Evolutionary conservation across 805 yeast species (phyloP).

Genomic region (Yamadazyma nakazawae): DNA sequence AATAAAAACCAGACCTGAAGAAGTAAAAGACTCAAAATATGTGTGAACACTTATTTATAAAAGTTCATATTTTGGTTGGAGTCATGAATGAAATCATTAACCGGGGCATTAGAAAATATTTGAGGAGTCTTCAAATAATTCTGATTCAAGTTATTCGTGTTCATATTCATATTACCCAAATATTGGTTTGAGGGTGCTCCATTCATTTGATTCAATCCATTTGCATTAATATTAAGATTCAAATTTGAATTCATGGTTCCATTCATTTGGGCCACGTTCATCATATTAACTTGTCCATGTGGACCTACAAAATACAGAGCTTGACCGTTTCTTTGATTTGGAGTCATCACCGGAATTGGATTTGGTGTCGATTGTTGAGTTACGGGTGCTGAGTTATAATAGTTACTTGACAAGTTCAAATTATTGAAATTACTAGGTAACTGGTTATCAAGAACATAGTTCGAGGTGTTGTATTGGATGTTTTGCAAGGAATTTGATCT

Average conservation of each 20-base stretch:
- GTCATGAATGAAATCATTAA: conserved; percentile 13
- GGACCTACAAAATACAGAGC: not conserved
- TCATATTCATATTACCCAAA: conserved; percentile 3
- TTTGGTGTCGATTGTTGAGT: conserved; percentile 2
- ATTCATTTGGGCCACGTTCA: not conserved
- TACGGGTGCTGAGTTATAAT: not conserved
- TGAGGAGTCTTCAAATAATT: conserved; percentile 15
- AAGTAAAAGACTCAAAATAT: not conserved
- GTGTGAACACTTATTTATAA: conserved; percentile 1
- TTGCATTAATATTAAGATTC: not conserved
- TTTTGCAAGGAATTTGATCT: conserved; percentile 15
- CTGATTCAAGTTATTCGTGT: conserved; percentile 9
- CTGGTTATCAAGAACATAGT: conserved; percentile 12
- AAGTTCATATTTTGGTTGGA: conserved; percentile 12
- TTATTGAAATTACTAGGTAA: conserved; percentile 10
- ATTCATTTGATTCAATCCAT: not conserved
- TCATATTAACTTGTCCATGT: not conserved
- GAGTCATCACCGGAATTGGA: not conserved
- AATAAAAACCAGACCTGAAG: conserved; percentile 5
- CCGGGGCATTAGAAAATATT: conserved; percentile 19
- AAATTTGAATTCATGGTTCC: not conserved
- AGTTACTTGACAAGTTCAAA: conserved; percentile 4
- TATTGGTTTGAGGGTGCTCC: conserved; percentile 3
- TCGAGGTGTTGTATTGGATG: conserved; percentile 1
- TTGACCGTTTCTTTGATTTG: not conserved